phyloP scores from a whole-genome alignment of 1,284 basidiomycete genomes.

The Sparassis latifolia region DNA sequence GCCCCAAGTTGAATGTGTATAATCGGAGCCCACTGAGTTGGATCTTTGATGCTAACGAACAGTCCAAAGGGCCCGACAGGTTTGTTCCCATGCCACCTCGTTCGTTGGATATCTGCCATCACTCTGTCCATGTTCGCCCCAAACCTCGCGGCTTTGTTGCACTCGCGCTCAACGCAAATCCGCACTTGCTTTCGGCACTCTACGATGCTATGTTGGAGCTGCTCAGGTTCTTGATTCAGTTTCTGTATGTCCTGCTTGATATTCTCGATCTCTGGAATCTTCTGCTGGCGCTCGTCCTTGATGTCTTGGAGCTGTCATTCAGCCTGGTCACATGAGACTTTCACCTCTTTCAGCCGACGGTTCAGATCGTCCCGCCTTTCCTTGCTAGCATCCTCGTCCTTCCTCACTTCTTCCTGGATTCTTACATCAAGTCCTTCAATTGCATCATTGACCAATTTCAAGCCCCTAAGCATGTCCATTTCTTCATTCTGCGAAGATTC shows the following conservation, averaged over 20 bases:
- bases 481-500: slow-evolving; percentile 7
- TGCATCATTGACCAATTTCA: slow-evolving; percentile 32
- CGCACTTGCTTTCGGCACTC: slow-evolving; percentile 41
- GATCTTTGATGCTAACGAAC: slow-evolving; percentile 74
- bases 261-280: slow-evolving; percentile 25
- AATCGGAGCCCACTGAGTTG: slow-evolving; percentile 56
- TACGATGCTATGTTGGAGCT: slow-evolving; percentile 33
- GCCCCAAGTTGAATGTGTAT: slow-evolving; percentile 57
- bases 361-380: slow-evolving; percentile 53
- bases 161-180: slow-evolving; percentile 40
- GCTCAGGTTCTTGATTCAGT: slow-evolving; percentile 27
- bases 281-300: slow-evolving; percentile 28
- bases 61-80: slow-evolving; percentile 88
- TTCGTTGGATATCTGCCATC: slow-evolving; percentile 47
- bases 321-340: slow-evolving; percentile 17
- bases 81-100: slow-evolving; percentile 57
- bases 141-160: slow-evolving; percentile 52
- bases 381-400: slow-evolving; percentile 51
- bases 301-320: slow-evolving; percentile 26
- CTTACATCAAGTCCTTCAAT: slow-evolving; percentile 45
- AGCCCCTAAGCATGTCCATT: slow-evolving; percentile 37
- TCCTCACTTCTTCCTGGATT: slow-evolving; percentile 51
- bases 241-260: slow-evolving; percentile 28
- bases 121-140: slow-evolving; percentile 59
- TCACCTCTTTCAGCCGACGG: slow-evolving; percentile 40